These are phyloP conservation scores for Flaveria robusta DNA, from an alignment of 129 eudicot species.

Conservation along the genomic window DNA sequence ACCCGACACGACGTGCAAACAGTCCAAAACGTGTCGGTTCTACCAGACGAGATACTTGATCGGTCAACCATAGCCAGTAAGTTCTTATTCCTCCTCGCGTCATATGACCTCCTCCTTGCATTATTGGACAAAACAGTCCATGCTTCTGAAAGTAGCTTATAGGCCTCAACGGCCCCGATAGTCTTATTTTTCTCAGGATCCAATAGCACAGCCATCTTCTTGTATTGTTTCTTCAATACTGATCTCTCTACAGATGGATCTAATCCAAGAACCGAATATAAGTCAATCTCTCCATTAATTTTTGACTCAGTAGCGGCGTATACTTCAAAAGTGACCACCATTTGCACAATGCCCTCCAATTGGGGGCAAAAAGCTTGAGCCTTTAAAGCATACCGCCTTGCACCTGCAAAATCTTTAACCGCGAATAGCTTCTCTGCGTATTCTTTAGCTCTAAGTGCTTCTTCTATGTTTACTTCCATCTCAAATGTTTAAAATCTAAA, in stretches of 20 bases:
- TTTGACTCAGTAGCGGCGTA: conserved; percentile 57
- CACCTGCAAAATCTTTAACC: conserved; percentile 58
- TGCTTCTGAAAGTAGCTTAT: conserved; percentile 81
- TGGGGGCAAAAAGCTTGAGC: conserved; percentile 80
- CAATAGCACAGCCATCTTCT: conserved; percentile 69
- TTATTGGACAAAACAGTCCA: conserved; percentile 72
- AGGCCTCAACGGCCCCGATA: conserved; percentile 90
- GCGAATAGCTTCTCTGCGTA: conserved; percentile 74
- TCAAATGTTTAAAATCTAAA: conserved; percentile 21
- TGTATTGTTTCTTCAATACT: conserved; percentile 69
- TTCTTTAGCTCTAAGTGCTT: conserved; percentile 71
- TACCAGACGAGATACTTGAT: conserved; percentile 38
- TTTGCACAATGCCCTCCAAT: conserved; percentile 78
- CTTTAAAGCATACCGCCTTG: conserved; percentile 62
- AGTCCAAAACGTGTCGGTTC: conserved; percentile 86
- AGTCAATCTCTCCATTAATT: conserved; percentile 75
- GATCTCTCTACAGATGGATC: conserved; percentile 63
- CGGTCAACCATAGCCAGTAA: conserved; percentile 36
- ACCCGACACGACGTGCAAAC: conserved; percentile 93
- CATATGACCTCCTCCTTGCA: conserved; percentile 67
- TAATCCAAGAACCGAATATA: conserved; percentile 71
- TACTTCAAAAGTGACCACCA: conserved; percentile 83
- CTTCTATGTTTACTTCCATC: conserved; percentile 69
- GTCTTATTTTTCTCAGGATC: conserved; percentile 86
- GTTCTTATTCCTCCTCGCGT: conserved; percentile 56